Conservation (phyloP, 2,329 filamentous ascomycete genomes). For the Dothidotthia symphoricarpi region DNA sequence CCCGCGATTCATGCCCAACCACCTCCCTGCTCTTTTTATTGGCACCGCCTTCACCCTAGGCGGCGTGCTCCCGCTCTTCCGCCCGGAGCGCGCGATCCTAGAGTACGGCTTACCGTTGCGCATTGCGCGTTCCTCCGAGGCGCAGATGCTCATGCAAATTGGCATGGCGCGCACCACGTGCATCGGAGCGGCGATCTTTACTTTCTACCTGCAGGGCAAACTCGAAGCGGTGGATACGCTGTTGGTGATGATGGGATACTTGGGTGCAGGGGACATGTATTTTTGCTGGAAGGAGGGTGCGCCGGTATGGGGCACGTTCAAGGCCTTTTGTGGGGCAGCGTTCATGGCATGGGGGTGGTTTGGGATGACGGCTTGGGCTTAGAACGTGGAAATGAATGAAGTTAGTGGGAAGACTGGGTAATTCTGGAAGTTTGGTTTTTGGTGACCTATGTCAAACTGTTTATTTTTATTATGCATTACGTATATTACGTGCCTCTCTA, state of each 20-base stretch:
- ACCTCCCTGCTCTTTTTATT: conserved; percentile 29
- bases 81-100: conserved; percentile 33
- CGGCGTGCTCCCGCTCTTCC: conserved; percentile 37
- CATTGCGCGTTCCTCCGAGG: conserved; percentile 30
- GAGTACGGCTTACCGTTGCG: conserved; percentile 37
- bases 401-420: no score
- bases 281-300: conserved; percentile 24
- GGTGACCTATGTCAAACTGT: no score
- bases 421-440: no score
- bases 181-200: conserved; percentile 9
- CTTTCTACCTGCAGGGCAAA: conserved; percentile 22
- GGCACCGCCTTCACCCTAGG: conserved; percentile 35
- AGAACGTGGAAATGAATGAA: no score
- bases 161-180: conserved; percentile 11
- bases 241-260: conserved; percentile 3
- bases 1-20: no score
- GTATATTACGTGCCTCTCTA: no score
- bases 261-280: conserved; percentile 18
- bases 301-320: conserved; percentile 17
- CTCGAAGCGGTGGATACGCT: conserved; percentile 20
- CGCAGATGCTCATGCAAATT: conserved; percentile 32
- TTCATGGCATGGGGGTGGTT: conserved; percentile 22
- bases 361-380: conserved; percentile 14
- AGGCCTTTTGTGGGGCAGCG: conserved; percentile 12
- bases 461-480: no score